These are phyloP conservation scores for Claviceps maximensis DNA, from an alignment of 2,329 filamentous ascomycete species.

Conservation along the genomic window DNA sequence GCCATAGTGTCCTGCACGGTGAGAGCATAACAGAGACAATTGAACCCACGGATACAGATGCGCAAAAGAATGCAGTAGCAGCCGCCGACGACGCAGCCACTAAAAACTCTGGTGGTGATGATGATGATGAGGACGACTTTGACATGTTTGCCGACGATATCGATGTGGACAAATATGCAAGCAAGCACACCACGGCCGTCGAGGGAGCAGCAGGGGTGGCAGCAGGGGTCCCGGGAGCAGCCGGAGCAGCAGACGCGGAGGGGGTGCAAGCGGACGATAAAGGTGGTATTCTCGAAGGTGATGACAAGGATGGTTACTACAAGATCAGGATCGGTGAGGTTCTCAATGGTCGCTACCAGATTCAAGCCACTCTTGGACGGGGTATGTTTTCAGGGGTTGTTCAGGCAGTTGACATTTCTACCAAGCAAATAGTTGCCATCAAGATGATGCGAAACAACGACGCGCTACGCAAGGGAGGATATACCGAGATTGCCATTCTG, in stretches of 20 bases:
- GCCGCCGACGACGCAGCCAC: conserved; percentile 20
- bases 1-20: conserved; percentile 38
- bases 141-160: conserved; percentile 87
- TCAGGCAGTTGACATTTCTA: conserved; percentile 65
- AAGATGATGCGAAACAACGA: conserved; percentile 98
- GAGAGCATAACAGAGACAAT: conserved; percentile 15
- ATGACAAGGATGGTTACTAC: conserved; percentile 93
- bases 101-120: conserved; percentile 47
- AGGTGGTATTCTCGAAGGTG: conserved; percentile 76
- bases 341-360: conserved; percentile 76
- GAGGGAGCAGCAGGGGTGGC: conserved; percentile 19
- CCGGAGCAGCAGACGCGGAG: conserved; percentile 28
- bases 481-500: conserved; percentile 88
- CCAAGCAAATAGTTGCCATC: conserved; percentile 71
- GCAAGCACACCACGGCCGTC: conserved; percentile 30
- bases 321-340: conserved; percentile 87
- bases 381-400: conserved; percentile 98
- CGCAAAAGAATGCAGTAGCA: conserved; percentile 1
- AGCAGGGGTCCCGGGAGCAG: conserved; percentile 13
- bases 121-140: conserved; percentile 53
- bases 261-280: conserved; percentile 49
- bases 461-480: conserved; percentile 76
- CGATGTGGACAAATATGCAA: conserved; percentile 51
- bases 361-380: conserved; percentile 76
- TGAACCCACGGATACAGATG: background rate